These are phyloP conservation scores for Penicillium sp. DNA, from an alignment of 2,329 filamentous ascomycete genomes.

Conservation along the genomic window DNA sequence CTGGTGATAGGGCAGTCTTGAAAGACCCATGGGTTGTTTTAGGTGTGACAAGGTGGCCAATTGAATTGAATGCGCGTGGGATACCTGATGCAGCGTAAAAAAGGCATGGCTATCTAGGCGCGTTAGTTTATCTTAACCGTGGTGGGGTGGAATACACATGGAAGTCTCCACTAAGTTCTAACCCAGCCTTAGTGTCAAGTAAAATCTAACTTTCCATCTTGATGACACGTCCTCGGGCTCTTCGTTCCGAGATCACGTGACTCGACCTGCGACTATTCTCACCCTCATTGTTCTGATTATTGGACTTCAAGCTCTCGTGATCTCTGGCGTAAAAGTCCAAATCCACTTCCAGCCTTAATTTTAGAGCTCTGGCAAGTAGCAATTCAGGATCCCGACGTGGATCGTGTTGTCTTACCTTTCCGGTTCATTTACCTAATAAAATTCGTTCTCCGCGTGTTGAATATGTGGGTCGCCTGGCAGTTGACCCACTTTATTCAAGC, in stretches of 20 bases:
- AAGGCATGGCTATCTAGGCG: no score
- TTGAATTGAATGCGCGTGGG: no score
- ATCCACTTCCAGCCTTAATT: neutral
- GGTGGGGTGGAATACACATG: no score
- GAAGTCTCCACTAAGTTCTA: neutral
- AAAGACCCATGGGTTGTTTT: no score
- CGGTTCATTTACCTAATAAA: slow-evolving; percentile 23
- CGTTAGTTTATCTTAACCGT: no score
- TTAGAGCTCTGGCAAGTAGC: neutral
- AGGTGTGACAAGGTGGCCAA: no score
- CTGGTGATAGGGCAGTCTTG: no score
- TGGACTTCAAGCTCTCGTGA: neutral
- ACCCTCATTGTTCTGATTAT: neutral
- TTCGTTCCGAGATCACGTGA: neutral
- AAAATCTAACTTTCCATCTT: neutral
- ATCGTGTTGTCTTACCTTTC: slow-evolving; percentile 12
- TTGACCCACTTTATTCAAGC: slow-evolving; percentile 7
- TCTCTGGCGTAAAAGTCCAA: neutral
- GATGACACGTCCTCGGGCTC: neutral
- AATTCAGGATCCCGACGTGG: neutral
- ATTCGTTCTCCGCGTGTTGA: slow-evolving; percentile 12
- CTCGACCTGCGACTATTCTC: neutral
- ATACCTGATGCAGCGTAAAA: no score
- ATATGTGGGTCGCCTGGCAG: neutral
- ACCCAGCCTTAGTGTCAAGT: neutral